phyloP scores from a whole-genome alignment of 202 grass and related monocot species.

The Alloteropsis angusta region DNA sequence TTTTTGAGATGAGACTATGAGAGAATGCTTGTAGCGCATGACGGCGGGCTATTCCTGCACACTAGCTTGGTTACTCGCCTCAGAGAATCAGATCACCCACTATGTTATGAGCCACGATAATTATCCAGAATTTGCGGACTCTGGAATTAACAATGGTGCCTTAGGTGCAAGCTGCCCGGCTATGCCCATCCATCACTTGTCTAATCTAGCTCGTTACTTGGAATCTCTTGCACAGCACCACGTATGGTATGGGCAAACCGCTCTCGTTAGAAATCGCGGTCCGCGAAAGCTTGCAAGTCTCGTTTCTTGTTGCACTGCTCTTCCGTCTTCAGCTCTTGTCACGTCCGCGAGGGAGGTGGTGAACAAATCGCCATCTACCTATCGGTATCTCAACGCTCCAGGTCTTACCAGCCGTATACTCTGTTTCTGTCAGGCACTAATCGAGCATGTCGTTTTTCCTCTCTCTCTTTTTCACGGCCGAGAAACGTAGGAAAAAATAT shows the following conservation, averaged over 20 bases:
- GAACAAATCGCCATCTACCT: slow-evolving; percentile 21
- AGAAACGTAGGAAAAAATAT: neutral
- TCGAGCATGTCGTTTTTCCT: too few relatives aligned
- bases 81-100: neutral
- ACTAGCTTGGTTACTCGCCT: neutral
- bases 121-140: neutral
- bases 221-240: neutral
- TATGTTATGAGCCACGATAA: neutral
- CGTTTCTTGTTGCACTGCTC: slow-evolving; percentile 7
- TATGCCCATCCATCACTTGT: neutral
- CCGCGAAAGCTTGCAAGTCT: neutral
- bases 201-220: neutral
- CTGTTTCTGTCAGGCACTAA: neutral
- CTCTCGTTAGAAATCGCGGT: neutral
- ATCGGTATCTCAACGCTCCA: neutral
- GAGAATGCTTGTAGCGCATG: neutral
- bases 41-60: neutral
- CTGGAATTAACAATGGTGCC: neutral
- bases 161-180: neutral
- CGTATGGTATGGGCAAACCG: neutral
- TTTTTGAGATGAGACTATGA: neutral
- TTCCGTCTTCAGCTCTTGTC: neutral
- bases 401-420: neutral
- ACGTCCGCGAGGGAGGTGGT: neutral
- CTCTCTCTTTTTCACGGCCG: neutral